These are phyloP conservation scores for Exophiala mesophila DNA, from an alignment of 2,329 filamentous ascomycete genomes.

Conservation along the genomic window DNA sequence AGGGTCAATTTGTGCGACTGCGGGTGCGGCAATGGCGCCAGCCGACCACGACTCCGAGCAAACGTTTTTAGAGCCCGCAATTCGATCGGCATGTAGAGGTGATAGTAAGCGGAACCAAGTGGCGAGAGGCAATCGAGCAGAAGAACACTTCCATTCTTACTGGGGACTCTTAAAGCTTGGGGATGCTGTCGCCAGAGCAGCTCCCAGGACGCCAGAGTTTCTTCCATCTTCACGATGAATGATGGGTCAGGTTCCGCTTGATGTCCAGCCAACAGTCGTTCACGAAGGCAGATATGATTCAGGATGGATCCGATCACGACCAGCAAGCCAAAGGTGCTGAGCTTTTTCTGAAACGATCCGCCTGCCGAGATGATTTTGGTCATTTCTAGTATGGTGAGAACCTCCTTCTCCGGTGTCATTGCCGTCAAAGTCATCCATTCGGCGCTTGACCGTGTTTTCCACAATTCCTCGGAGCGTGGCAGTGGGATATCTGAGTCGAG, in stretches of 20 bases:
- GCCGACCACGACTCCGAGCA: slow-evolving; percentile 5
- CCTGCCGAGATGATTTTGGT: no score
- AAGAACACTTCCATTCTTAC: slow-evolving; percentile 4
- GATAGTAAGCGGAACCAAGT: slow-evolving; percentile 11
- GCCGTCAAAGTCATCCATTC: no score
- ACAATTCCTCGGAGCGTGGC: no score
- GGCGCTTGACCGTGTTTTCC: no score
- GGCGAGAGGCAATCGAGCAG: slow-evolving; percentile 11
- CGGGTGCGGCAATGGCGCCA: neutral
- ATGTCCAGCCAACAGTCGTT: slow-evolving; percentile 1
- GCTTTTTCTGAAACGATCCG: no score
- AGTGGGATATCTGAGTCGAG: no score
- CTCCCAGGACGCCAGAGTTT: slow-evolving; percentile 8
- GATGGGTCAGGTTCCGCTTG: neutral
- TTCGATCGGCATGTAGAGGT: slow-evolving; percentile 11
- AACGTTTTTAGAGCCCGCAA: slow-evolving; percentile 8
- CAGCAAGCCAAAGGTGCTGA: slow-evolving; percentile 12
- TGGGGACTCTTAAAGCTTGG: slow-evolving; percentile 4
- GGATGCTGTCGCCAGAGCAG: slow-evolving; percentile 11
- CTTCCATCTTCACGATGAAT: slow-evolving; percentile 4
- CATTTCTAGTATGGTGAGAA: no score
- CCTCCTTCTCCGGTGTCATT: no score
- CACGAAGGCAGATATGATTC: slow-evolving; percentile 6
- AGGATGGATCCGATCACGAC: slow-evolving; percentile 3
- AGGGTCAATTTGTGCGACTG: neutral